Percentiles rank a stretch among this genome's conserved stretches.
Conservation (phyloP, 129 eudicot genomes). For the Flaveria sonorensis region DNA sequence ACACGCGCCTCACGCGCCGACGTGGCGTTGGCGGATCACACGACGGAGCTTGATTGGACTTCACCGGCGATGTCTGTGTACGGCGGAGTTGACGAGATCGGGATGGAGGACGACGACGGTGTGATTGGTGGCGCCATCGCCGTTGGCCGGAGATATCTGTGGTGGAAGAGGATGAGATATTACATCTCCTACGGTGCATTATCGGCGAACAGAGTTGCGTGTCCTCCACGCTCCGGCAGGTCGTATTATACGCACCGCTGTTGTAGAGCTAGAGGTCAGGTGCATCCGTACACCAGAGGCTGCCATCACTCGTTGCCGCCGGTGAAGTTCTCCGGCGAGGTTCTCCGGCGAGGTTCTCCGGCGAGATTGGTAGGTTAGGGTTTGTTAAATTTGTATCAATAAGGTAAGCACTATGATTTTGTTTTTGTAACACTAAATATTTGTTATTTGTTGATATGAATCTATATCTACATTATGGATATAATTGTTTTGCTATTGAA, state of each 20-base stretch:
- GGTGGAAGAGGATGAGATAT: slow-evolving; percentile 51
- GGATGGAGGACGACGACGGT: slow-evolving; percentile 16
- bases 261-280: slow-evolving; percentile 61
- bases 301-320: slow-evolving; percentile 82
- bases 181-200: slow-evolving; percentile 85
- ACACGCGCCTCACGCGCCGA: slow-evolving; percentile 20
- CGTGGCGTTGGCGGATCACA: background rate
- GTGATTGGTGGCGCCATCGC: background rate
- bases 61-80: slow-evolving; percentile 30
- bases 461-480: no score
- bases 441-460: background rate
- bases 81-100: slow-evolving; percentile 27
- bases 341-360: background rate
- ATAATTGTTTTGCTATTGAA: no score
- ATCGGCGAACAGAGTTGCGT: slow-evolving; percentile 71
- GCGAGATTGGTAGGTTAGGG: slow-evolving; percentile 7
- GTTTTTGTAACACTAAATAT: background rate
- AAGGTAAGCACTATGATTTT: background rate
- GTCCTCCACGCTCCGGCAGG: slow-evolving; percentile 88
- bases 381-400: background rate
- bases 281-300: slow-evolving; percentile 70
- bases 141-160: slow-evolving; percentile 54
- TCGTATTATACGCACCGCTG: slow-evolving; percentile 84
- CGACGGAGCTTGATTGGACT: slow-evolving; percentile 34
- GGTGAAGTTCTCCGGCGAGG: slow-evolving; percentile 28